Evolutionary conservation across 2,329 filamentous ascomycete genomes (phyloP).

Genomic region (Hypoxylon sp.): DNA sequence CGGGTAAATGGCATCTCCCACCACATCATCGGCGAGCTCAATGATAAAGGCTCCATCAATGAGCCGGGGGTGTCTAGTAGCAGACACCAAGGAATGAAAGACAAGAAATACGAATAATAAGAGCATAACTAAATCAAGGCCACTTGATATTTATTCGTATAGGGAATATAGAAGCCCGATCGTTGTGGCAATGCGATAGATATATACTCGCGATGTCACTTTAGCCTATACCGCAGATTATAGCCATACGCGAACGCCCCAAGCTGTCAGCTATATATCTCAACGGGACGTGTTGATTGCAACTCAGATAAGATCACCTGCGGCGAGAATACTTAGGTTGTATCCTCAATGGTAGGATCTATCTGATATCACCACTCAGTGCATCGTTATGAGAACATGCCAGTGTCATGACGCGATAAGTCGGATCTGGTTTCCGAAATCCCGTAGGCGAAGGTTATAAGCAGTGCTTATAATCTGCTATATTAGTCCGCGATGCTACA

Average conservation of each 20-base stretch:
- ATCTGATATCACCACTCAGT: neutral
- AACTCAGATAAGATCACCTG: constrained; percentile 12
- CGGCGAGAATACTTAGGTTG: constrained; percentile 2
- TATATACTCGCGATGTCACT: constrained; percentile 26
- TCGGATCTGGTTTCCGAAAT: too few species aligned
- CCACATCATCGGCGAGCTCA: constrained; percentile 25
- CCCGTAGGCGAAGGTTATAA: too few species aligned
- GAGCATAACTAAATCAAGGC: constrained; percentile 3
- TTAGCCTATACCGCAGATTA: constrained; percentile 36
- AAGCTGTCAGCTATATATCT: neutral
- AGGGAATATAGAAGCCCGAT: neutral
- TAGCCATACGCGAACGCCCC: constrained; percentile 1
- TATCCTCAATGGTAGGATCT: neutral
- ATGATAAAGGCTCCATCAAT: constrained; percentile 34
- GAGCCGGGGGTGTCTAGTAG: constrained; percentile 15
- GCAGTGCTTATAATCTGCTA: too few species aligned
- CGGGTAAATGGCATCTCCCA: constrained; percentile 7
- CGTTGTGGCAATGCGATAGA: neutral
- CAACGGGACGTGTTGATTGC: constrained; percentile 10
- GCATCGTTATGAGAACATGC: neutral
- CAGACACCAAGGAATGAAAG: constrained; percentile 5
- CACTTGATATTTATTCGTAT: neutral
- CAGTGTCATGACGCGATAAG: too few species aligned
- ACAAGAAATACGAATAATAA: constrained; percentile 1
- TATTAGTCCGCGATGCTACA: too few species aligned